Evolutionary conservation across 1,139 yeast genomes (phyloP), one percentile per base, ranked within the genome.

Genomic region (Debaryomyces robertsiae): DNA sequence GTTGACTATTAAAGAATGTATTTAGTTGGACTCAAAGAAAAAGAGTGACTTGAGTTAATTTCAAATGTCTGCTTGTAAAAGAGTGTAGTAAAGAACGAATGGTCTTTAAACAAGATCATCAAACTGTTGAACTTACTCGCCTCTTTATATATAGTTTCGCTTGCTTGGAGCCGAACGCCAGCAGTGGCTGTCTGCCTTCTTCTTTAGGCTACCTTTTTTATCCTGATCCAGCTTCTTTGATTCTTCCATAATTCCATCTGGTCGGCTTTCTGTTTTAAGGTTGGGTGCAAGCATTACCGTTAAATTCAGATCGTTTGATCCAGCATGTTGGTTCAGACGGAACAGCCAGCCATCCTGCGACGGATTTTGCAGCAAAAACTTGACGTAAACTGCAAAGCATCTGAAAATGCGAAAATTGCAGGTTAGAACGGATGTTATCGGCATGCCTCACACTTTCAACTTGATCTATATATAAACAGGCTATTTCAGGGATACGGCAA

Each of bases 1-100:
- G 40, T 38, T 29, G 15, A 27, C 15, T 27, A 15, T 36, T 29
- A 39, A 42, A 23, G 45, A 42, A 40, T 25, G 45, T 30, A 38
- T 23, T 23, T 30, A 33, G 39, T 40, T 32, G 32, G 41, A 11
- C 28, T 6, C n/a, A 28, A 23, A 16, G 32, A 33, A 25, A 38
- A 38, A 17, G 38, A 11, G 28, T 25, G 28, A 25, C 28, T 25
- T 25, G 28, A 9, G 28, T 25, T 25, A 25, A 25, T 10, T 25
- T 25, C 11, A n/a, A 25, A 25, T 25, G 14, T 6, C 14, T 25
- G 14, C 6, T 11, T 10, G 10, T 6, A 25, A 11, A 25, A 6
- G 28, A 25, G 5, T 9, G 22, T 19, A 11, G 28, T 25, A 25
- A 25, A 25, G 28, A 25, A n/a, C 6, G 28, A 25, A 10, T 25